phyloP scores from a whole-genome alignment of 352 stramenopile genomes.

The Globisporangium spiculum region DNA sequence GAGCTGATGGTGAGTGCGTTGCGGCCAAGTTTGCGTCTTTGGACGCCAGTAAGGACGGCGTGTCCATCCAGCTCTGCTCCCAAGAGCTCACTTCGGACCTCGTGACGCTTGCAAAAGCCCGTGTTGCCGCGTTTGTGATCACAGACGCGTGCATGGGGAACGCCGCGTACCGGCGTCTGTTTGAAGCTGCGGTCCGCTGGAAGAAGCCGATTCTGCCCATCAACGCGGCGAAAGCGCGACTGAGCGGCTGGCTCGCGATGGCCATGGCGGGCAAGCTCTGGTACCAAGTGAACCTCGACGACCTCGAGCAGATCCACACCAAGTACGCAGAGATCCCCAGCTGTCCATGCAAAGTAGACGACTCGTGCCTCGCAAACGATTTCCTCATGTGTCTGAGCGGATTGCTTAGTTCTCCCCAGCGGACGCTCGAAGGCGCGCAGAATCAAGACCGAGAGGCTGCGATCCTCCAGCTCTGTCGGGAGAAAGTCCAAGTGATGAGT shows the following conservation, averaged over 20 bases:
- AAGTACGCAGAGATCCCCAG: constrained; percentile 38
- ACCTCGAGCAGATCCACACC: constrained; percentile 31
- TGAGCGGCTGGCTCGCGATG: constrained; percentile 40
- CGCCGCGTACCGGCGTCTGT: constrained; percentile 20
- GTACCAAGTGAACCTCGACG: constrained; percentile 41
- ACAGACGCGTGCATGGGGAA: constrained; percentile 23
- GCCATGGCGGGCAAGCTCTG: constrained; percentile 51
- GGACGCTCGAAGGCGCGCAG: not conserved
- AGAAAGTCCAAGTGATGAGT: constrained; percentile 10
- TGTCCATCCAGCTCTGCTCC: constrained; percentile 11
- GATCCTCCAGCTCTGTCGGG: not conserved
- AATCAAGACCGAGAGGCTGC: not conserved
- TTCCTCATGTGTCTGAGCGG: constrained; percentile 41
- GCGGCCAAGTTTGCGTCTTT: constrained; percentile 5
- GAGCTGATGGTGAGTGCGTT: not conserved
- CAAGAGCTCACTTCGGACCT: constrained; percentile 25
- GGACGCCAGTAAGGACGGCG: not conserved
- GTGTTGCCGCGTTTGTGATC: constrained; percentile 39
- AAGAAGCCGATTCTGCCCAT: constrained; percentile 40
- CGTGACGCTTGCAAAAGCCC: constrained; percentile 17
- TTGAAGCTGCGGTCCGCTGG: constrained; percentile 37
- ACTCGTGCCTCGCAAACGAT: constrained; percentile 46
- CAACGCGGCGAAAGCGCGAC: constrained; percentile 28
- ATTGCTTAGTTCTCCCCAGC: constrained; percentile 18
- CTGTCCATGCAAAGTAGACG: constrained; percentile 42